phyloP scores from a whole-genome alignment of 2,329 filamentous ascomycete species.

The Alternaria arborescens region DNA sequence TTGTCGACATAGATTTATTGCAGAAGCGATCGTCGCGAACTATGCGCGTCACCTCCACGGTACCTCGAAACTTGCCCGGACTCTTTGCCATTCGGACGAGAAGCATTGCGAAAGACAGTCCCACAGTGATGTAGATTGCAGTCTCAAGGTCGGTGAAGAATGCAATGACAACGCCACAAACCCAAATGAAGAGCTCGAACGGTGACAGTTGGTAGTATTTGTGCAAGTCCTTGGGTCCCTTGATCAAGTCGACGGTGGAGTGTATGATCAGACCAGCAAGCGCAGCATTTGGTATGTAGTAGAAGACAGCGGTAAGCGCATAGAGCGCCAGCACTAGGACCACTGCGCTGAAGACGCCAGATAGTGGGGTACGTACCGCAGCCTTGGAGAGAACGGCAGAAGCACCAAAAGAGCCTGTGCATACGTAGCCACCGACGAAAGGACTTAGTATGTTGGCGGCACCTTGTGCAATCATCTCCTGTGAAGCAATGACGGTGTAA shows the following conservation, averaged over 20 bases:
- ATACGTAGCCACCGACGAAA: slow-evolving; percentile 86
- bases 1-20: slow-evolving; percentile 6
- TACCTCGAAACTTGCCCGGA: slow-evolving; percentile 35
- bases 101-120: slow-evolving; percentile 76
- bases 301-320: slow-evolving; percentile 84
- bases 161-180: slow-evolving; percentile 85
- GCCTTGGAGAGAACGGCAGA: slow-evolving; percentile 96
- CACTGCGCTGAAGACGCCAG: slow-evolving; percentile 82
- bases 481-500: slow-evolving; percentile 90
- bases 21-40: slow-evolving; percentile 61
- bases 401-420: slow-evolving; percentile 91
- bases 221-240: slow-evolving; percentile 85
- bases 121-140: slow-evolving; percentile 86
- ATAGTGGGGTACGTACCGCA: slow-evolving; percentile 86
- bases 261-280: slow-evolving; percentile 91
- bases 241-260: slow-evolving; percentile 88
- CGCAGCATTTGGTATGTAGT: slow-evolving; percentile 83
- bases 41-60: slow-evolving; percentile 27
- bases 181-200: slow-evolving; percentile 87
- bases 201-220: slow-evolving; percentile 93
- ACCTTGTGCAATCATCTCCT: slow-evolving; percentile 92
- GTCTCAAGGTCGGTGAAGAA: slow-evolving; percentile 86
- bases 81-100: slow-evolving; percentile 68
- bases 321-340: slow-evolving; percentile 89
- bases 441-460: slow-evolving; percentile 86